Percentiles rank a stretch among this genome's conserved stretches.
Conservation (phyloP, 1,139 yeast genomes). For the Petasospora fabianii region DNA sequence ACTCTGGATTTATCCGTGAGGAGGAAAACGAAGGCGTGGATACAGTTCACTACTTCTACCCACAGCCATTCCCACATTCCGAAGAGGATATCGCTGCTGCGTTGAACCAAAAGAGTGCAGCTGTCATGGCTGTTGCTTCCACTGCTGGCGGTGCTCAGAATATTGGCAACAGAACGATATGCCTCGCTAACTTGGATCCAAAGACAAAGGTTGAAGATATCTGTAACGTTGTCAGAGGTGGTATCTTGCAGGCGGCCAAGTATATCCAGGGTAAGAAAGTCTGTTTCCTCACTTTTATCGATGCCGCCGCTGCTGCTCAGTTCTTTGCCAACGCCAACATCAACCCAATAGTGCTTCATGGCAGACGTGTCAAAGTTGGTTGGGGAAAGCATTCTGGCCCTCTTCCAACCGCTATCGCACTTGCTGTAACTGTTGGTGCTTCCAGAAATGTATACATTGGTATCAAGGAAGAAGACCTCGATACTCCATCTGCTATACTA, state of each 20-base stretch:
- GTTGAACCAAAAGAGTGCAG: conserved; percentile 59
- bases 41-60: conserved; percentile 10
- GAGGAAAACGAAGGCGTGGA: conserved; percentile 9
- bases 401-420: conserved; percentile 64
- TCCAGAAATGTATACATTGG: conserved; percentile 80
- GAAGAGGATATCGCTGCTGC: conserved; percentile 30
- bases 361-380: conserved; percentile 71
- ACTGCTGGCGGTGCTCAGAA: conserved; percentile 68
- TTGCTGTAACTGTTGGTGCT: conserved; percentile 81
- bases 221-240: conserved; percentile 82
- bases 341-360: conserved; percentile 73
- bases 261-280: conserved; percentile 78
- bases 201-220: conserved; percentile 78
- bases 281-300: conserved; percentile 75
- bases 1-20: conserved; percentile 9
- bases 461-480: conserved; percentile 40
- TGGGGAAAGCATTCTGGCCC: conserved; percentile 88
- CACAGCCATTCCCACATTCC: conserved; percentile 12
- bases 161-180: conserved; percentile 74
- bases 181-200: conserved; percentile 71
- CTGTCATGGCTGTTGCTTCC: conserved; percentile 72
- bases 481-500: conserved; percentile 29
- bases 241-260: conserved; percentile 66
- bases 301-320: conserved; percentile 79
- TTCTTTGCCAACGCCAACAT: conserved; percentile 76